Evolutionary conservation across 306 rosid genomes (phyloP).

Genomic region (Gillenia trifoliata): DNA sequence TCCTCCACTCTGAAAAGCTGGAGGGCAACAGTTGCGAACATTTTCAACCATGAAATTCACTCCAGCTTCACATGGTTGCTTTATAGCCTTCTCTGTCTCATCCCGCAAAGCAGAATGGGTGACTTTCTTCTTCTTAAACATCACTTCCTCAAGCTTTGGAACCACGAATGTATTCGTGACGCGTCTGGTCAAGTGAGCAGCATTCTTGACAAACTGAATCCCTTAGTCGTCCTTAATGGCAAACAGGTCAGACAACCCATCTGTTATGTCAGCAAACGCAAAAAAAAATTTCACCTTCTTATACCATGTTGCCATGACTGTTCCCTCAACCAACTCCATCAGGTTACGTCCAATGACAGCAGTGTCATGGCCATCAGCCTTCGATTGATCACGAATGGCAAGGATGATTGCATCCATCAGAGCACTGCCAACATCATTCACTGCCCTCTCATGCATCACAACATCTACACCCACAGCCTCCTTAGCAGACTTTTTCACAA

Average conservation of each 20-base stretch:
- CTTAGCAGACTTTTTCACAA: constrained; percentile 55
- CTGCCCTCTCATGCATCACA: constrained; percentile 69
- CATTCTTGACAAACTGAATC: constrained; percentile 66
- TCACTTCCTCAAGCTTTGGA: constrained; percentile 79
- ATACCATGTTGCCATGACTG: constrained; percentile 65
- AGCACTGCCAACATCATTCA: constrained; percentile 66
- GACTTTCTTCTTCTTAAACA: constrained; percentile 82
- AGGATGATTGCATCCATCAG: constrained; percentile 66
- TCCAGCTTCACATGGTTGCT: constrained; percentile 69
- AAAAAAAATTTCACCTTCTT: constrained; percentile 57
- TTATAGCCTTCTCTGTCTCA: constrained; percentile 81
- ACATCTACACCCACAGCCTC: constrained; percentile 71
- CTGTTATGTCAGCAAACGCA: constrained; percentile 58
- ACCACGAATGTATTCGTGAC: constrained; percentile 81
- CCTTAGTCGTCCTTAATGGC: constrained; percentile 60
- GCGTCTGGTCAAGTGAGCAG: constrained; percentile 59
- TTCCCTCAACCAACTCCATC: constrained; percentile 86
- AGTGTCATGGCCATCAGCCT: constrained; percentile 49
- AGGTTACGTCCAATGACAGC: constrained; percentile 62
- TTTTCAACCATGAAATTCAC: constrained; percentile 71
- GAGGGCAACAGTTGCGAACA: constrained; percentile 91
- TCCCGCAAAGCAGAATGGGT: constrained; percentile 80
- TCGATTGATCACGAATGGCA: constrained; percentile 53
- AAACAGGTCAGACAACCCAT: constrained; percentile 71
- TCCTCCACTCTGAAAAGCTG: constrained; percentile 92